These are phyloP conservation scores for Abelmoschus esculentus DNA, from an alignment of 345 rosid species.

Conservation along the genomic window DNA sequence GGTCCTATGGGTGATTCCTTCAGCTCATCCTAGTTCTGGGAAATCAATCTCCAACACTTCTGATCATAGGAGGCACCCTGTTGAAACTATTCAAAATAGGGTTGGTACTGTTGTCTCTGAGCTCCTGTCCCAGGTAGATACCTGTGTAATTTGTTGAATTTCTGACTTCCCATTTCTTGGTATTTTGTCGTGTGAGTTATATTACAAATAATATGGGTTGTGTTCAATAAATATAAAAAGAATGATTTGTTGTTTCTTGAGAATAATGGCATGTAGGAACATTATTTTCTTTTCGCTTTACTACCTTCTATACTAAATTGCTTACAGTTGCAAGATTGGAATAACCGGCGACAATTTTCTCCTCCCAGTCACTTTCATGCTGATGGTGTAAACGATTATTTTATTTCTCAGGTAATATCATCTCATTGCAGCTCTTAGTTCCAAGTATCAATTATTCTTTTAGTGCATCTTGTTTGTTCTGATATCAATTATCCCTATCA, in stretches of 20 bases:
- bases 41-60: constrained; percentile 35
- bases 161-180: background rate
- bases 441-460: background rate
- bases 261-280: constrained; percentile 12
- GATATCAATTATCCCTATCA: constrained; percentile 23
- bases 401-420: constrained; percentile 80
- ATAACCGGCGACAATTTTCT: constrained; percentile 71
- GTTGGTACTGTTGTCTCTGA: constrained; percentile 71
- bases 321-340: constrained; percentile 93
- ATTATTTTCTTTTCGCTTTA: constrained; percentile 3
- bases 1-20: constrained; percentile 78
- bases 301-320: background rate
- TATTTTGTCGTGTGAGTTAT: background rate
- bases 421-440: constrained; percentile 10
- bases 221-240: background rate
- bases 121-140: constrained; percentile 85
- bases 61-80: constrained; percentile 41
- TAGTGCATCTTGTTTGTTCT: constrained; percentile 12
- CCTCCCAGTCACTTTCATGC: constrained; percentile 88
- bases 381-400: constrained; percentile 73
- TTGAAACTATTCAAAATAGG: constrained; percentile 58
- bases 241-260: background rate
- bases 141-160: constrained; percentile 11
- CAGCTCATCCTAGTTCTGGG: constrained; percentile 35
- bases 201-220: background rate